Percentiles rank a stretch among this genome's conserved stretches.
Evolutionary conservation across 768 basidiomycete genomes (phyloP).

Genomic region (Gyrodon lividus): DNA sequence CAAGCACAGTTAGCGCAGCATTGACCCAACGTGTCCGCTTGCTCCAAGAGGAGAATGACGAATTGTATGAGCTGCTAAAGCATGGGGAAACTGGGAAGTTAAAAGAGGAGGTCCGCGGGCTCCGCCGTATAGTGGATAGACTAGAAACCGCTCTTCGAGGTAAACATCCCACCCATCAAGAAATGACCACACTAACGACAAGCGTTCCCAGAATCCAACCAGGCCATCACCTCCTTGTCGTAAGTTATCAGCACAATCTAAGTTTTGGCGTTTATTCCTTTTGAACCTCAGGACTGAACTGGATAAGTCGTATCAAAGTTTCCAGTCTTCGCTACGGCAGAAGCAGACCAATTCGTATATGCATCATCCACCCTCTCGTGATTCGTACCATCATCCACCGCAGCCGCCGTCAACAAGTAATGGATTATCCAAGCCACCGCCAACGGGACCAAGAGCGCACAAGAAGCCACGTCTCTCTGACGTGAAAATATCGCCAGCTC

Average conservation of each 20-base stretch:
- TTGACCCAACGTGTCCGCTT: slow-evolving; percentile 70
- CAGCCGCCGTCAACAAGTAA: slow-evolving; percentile 33
- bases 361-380: slow-evolving; percentile 42
- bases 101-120: slow-evolving; percentile 75
- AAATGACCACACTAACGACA: slow-evolving; percentile 7
- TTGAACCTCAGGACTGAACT: slow-evolving; percentile 59
- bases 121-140: slow-evolving; percentile 64
- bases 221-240: slow-evolving; percentile 69
- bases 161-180: slow-evolving; percentile 30
- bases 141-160: slow-evolving; percentile 78
- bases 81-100: slow-evolving; percentile 74
- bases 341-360: slow-evolving; percentile 30
- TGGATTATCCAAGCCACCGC: slow-evolving; percentile 51
- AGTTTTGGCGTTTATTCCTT: slow-evolving; percentile 13
- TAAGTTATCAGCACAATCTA: slow-evolving; percentile 39
- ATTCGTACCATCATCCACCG: slow-evolving; percentile 38
- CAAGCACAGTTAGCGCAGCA: slow-evolving; percentile 66
- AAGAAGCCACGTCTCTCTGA: slow-evolving; percentile 79
- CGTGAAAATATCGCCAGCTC: slow-evolving; percentile 34
- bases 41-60: slow-evolving; percentile 86
- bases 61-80: slow-evolving; percentile 74
- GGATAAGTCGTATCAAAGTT: slow-evolving; percentile 71
- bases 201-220: slow-evolving; percentile 64
- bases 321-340: slow-evolving; percentile 46
- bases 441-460: slow-evolving; percentile 77